These are phyloP conservation scores for Graphilbum sp. DNA, from an alignment of 2,329 filamentous ascomycete genomes.

Conservation along the genomic window DNA sequence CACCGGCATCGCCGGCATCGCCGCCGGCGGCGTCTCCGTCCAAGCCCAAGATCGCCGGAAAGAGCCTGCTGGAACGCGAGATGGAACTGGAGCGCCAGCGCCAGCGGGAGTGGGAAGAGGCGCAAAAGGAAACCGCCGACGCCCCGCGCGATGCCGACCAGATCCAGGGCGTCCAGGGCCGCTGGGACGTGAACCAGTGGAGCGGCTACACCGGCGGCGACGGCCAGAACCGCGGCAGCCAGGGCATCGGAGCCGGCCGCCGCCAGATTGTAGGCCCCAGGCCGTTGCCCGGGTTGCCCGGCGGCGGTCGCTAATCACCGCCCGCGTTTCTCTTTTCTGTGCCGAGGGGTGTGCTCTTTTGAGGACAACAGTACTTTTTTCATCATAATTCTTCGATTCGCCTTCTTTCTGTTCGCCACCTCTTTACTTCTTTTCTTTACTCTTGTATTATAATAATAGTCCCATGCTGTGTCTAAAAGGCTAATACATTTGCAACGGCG, in stretches of 20 bases:
- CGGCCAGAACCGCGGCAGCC: constrained; percentile 48
- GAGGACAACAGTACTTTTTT: no score
- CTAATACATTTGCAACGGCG: no score
- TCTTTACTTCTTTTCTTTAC: no score
- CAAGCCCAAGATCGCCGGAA: constrained; percentile 35
- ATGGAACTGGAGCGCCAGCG: constrained; percentile 67
- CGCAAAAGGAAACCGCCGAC: constrained; percentile 47
- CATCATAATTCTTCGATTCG: no score
- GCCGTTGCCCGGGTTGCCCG: constrained; percentile 32
- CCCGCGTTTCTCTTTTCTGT: no score
- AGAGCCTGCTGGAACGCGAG: constrained; percentile 60
- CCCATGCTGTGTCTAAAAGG: no score
- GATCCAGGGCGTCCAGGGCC: constrained; percentile 48
- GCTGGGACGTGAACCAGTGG: constrained; percentile 67
- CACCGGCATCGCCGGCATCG: neutral
- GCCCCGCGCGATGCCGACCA: constrained; percentile 43
- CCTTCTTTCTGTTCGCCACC: no score
- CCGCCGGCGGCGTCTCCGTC: constrained; percentile 34
- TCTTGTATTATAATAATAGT: no score
- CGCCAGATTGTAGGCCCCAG: constrained; percentile 68
- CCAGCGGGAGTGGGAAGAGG: constrained; percentile 66
- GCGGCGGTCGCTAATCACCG: no score
- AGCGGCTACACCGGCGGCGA: constrained; percentile 60
- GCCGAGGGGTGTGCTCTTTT: no score
- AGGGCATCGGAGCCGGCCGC: constrained; percentile 52